Base-by-base conservation (phyloP, 2,329 filamentous ascomycete species). In the Phaeophleospora eucalypticola region DNA sequence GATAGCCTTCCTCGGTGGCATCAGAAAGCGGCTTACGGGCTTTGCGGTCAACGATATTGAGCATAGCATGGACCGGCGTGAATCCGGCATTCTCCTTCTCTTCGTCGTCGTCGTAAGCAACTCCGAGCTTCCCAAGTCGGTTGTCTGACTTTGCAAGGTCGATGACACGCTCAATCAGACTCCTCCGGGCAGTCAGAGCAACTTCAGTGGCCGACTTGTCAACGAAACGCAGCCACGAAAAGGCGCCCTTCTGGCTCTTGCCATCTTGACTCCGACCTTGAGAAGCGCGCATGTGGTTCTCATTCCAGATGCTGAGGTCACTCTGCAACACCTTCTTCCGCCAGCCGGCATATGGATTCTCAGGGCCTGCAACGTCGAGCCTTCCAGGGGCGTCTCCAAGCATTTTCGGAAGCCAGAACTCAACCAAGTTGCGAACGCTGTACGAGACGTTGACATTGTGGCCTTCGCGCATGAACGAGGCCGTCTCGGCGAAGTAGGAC, bases 391-490 rank as follows among this genome's bases (percentile, higher is more conserved):
- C 81, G n/a, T 81, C 80, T 74, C 86, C 91, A n/a, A 98, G 71
- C 4, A 95, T 74, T 19, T 83, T 81, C 16, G 93, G 93, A 45
- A 97, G 68, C 39, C 83, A 76, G 64, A 91, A 96, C 56, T 95
- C 84, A 52, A 98, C 91, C 59, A 86, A 59, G 62, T 84, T 97
- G 49, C 88, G 83, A 0, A 89, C 87, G 1, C 91, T 96, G 67
- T 98, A 98, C 34, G 80, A 83, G 16, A 96, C 85, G 16, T 85
- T 75, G 41, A 97, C 79, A 52, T 84, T 83, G 49, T 75, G 79
- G 6, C 91, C 90, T 67, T 98, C 93, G 17, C 93, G 86, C 57
- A 96, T 76, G 67, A 98, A 97, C 0, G 90, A 96, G 0, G 88
- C 90, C 0, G 91, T 96, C 72, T 98, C 93, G 12, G 90, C 93